These are phyloP conservation scores for Naegleria gruberi DNA, from an alignment of 208 protist species.

Conservation along the genomic window DNA sequence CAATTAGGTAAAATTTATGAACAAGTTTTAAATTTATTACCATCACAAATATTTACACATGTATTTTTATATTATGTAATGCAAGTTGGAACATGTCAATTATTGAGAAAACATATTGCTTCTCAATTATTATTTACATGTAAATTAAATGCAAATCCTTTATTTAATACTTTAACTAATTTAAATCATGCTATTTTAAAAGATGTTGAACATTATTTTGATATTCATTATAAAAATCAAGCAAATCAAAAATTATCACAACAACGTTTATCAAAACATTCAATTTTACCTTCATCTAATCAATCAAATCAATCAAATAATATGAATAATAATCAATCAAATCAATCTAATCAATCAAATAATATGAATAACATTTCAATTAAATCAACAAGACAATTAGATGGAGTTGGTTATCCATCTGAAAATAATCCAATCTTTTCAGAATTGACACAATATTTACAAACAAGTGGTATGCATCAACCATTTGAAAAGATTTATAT, in stretches of 20 bases:
- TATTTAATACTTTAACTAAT: not conserved
- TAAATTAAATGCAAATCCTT: slow-evolving; percentile 10
- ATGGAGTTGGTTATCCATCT: slow-evolving; percentile 50
- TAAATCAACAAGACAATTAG: not conserved
- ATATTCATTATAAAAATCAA: not conserved
- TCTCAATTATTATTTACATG: slow-evolving; percentile 10
- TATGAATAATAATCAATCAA: not conserved
- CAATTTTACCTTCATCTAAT: not conserved
- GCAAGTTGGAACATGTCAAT: not conserved
- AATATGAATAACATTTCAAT: not conserved
- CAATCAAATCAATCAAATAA: not conserved
- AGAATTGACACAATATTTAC: slow-evolving; percentile 58
- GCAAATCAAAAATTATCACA: not conserved
- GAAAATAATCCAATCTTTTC: slow-evolving; percentile 59
- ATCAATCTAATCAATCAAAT: no score
- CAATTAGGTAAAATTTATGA: not conserved
- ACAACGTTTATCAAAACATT: not conserved
- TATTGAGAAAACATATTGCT: slow-evolving; percentile 8
- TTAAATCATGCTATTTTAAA: not conserved
- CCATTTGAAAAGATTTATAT: slow-evolving; percentile 71
- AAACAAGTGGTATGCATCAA: slow-evolving; percentile 68
- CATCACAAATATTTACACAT: not conserved
- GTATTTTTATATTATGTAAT: not conserved
- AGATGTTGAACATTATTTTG: not conserved
- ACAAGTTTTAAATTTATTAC: not conserved